Evolutionary conservation across 306 rosid genomes (phyloP).

Genomic region (Trifolium fragiferum): DNA sequence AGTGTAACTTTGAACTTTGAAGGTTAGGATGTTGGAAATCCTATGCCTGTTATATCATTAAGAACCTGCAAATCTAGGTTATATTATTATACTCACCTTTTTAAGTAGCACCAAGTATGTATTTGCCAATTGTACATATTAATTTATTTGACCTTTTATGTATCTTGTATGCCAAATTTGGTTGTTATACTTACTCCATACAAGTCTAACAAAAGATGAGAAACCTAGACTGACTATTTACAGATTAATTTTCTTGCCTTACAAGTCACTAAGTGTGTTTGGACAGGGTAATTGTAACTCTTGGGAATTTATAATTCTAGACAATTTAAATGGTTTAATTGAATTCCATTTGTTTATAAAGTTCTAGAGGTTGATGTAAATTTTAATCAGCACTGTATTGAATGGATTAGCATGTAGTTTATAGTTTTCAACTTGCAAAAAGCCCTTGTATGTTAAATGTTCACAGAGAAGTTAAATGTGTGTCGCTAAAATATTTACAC

Average conservation of each 20-base stretch:
- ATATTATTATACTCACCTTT: constrained; percentile 25
- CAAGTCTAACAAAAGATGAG: constrained; percentile 14
- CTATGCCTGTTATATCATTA: constrained; percentile 13
- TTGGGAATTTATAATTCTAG: background rate
- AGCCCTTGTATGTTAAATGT: background rate
- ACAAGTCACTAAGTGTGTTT: constrained; percentile 9
- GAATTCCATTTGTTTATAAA: background rate
- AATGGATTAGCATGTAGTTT: background rate
- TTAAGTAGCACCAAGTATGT: constrained; percentile 5
- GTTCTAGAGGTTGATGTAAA: constrained; percentile 10
- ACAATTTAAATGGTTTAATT: background rate
- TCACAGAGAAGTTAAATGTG: background rate
- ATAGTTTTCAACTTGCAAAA: constrained; percentile 6
- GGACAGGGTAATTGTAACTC: background rate
- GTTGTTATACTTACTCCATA: background rate
- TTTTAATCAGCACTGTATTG: constrained; percentile 5
- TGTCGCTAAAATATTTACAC: background rate
- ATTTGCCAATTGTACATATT: constrained; percentile 15
- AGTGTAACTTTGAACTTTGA: constrained; percentile 11
- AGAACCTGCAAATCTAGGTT: constrained; percentile 2
- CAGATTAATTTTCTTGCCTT: constrained; percentile 19
- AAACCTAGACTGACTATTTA: background rate
- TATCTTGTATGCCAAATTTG: constrained; percentile 35
- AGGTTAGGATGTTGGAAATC: constrained; percentile 17
- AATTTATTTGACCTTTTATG: background rate